Base-by-base conservation (phyloP, 306 rosid species). In the Prunus salicina region DNA sequence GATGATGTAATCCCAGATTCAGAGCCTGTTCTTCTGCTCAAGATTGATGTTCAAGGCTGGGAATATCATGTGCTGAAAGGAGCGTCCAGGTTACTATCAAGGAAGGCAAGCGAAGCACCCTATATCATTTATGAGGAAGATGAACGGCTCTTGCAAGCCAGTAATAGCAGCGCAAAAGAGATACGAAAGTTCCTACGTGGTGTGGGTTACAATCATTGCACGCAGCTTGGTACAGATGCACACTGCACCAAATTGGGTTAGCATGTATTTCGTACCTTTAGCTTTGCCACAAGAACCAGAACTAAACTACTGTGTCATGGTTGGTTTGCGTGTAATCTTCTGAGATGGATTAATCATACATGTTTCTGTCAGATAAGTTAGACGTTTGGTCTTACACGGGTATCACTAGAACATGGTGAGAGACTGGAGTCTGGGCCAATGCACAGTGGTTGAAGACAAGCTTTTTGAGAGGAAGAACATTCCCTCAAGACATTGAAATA, bases 41-140 rank as follows among this genome's bases (percentile, higher is more conserved):
- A 96, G 80, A 90, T 96, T 56, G 99, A 96, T 63, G 99, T 96
- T 64, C 99, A 96, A 81, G 99, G 99, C 25, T 96, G 99, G 99
- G 99, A 96, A 75, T 84, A 88, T 87, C 98, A 96, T 73, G 99
- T 92, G 47, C 99, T 96, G 34, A 92, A 86, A 88, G 99, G 99
- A 81, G 96, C 98, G 50, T 69, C 86, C 20, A 86, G 87, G 84
- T 62, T 96, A 51, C 86, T 95, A 5, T 92, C 91, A 62, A 89
- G 98, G 80, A 85, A 87, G 77, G 97, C 90, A 73, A 82, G 87
- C 72, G 89, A 91, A 82, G 97, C 99, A 38, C 99, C 99, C n/a
- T 96, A 89, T 86, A 81, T 96, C 62, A 92, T 96, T 72, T 96
- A 92, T 2, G 99, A 96, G 83, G 99, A 95, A 86, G 99, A 96